Conservation (phyloP, 148 eudicot genomes). For the Rhododendron molle region DNA sequence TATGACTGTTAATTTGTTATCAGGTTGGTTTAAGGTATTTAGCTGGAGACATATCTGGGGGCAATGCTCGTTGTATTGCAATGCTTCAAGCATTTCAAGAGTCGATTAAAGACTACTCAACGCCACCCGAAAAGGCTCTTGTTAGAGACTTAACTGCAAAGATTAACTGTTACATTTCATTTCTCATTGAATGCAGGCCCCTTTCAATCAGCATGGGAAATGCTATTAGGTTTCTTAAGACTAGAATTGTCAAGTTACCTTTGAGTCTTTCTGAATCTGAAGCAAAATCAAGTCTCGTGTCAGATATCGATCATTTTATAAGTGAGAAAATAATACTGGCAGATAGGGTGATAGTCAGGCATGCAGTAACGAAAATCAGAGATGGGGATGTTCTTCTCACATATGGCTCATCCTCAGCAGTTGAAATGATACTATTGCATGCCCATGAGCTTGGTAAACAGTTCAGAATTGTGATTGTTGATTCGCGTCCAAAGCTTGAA, state of each 20-base stretch:
- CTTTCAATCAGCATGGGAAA: conserved; percentile 99
- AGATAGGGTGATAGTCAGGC: conserved; percentile 78
- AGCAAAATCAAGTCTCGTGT: conserved; percentile 65
- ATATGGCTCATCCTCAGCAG: conserved; percentile 85
- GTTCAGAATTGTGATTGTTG: conserved; percentile 84
- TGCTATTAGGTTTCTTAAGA: conserved; percentile 86
- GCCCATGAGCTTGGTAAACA: conserved; percentile 91
- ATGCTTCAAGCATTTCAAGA: conserved; percentile 98
- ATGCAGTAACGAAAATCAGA: conserved; percentile 94
- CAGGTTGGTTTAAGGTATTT: conserved; percentile 93
- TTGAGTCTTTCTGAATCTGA: conserved; percentile 77
- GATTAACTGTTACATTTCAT: conserved; percentile 76
- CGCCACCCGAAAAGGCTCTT: conserved; percentile 75
- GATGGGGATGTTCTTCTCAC: conserved; percentile 98
- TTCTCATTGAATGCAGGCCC: conserved; percentile 94
- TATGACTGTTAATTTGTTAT: conserved; percentile 4
- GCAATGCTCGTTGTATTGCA: conserved; percentile 95
- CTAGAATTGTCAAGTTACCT: conserved; percentile 65
- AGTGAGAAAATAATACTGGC: conserved; percentile 86
- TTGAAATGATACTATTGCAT: conserved; percentile 74
- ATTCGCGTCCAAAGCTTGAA: conserved; percentile 95
- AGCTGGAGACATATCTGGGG: conserved; percentile 88
- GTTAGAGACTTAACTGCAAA: conserved; percentile 84
- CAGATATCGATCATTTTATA: conserved; percentile 75
- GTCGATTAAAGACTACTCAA: conserved; percentile 75